Conservation (phyloP, 805 yeast species). For the Kodamaea kakaduensis region DNA sequence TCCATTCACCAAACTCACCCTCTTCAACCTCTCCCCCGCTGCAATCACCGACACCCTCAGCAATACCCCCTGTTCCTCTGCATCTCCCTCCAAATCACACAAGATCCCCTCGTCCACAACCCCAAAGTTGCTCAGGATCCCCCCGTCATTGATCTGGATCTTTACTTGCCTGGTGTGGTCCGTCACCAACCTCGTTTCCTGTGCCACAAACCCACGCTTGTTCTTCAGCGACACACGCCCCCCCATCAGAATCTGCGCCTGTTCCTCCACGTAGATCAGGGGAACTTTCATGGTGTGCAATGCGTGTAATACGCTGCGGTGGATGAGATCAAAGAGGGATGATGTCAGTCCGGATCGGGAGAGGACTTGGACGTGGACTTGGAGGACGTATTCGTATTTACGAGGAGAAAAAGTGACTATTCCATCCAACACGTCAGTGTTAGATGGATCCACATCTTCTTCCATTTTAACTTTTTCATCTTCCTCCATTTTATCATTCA, state of each 20-base stretch:
- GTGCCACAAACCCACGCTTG: conserved; percentile 9
- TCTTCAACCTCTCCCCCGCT: conserved; percentile 15
- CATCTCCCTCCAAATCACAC: conserved; percentile 80
- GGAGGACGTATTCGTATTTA: conserved; percentile 30
- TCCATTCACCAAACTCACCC: conserved; percentile 25
- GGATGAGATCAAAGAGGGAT: conserved; percentile 73
- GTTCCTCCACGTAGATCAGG: conserved; percentile 51
- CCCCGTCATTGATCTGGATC: conserved; percentile 25
- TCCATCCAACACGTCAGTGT: too few species aligned
- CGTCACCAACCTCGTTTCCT: conserved; percentile 40
- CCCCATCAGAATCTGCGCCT: conserved; percentile 9
- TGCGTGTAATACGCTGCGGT: conserved; percentile 65
- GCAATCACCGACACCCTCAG: conserved; percentile 50
- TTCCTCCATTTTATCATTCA: conserved; percentile 1
- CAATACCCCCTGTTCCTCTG: conserved; percentile 63
- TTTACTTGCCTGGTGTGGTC: conserved; percentile 38
- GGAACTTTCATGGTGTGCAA: conserved; percentile 62
- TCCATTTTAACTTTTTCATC: too few species aligned
- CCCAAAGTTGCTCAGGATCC: conserved; percentile 58
- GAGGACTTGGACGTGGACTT: conserved; percentile 71
- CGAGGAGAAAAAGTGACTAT: conserved; percentile 15
- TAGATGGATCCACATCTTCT: background rate
- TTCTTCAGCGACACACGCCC: conserved; percentile 5
- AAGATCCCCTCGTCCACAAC: conserved; percentile 44
- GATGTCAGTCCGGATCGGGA: conserved; percentile 58